These are phyloP conservation scores for Colletotrichum gloeosporioides DNA, from an alignment of 2,329 filamentous ascomycete genomes.

Conservation along the genomic window DNA sequence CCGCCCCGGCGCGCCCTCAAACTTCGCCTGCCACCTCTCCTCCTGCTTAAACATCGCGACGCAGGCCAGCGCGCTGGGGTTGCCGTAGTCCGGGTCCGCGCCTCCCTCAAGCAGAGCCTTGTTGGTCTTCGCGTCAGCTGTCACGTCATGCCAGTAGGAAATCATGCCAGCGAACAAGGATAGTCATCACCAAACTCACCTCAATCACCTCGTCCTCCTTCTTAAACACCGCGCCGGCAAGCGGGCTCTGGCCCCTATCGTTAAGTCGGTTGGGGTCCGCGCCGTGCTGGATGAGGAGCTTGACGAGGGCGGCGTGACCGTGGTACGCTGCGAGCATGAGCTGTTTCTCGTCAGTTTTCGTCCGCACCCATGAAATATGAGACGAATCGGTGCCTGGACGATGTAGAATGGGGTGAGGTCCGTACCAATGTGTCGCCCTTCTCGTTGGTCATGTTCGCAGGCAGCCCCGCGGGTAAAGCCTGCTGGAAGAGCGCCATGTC, in stretches of 20 bases:
- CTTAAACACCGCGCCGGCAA: slow-evolving; percentile 78
- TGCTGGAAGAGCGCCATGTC: slow-evolving; percentile 63
- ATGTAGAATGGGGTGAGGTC: not conserved
- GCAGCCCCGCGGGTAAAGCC: slow-evolving; percentile 69
- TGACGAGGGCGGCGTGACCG: slow-evolving; percentile 66
- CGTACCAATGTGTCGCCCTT: slow-evolving; percentile 74
- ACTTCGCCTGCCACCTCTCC: slow-evolving; percentile 53
- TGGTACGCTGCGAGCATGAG: slow-evolving; percentile 78
- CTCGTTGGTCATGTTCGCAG: slow-evolving; percentile 73
- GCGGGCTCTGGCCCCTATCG: slow-evolving; percentile 69
- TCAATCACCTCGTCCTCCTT: slow-evolving; percentile 69
- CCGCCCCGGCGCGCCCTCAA: slow-evolving; percentile 52
- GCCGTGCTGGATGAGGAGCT: slow-evolving; percentile 64
- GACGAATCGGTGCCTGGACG: too few relatives aligned
- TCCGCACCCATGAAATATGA: too few relatives aligned
- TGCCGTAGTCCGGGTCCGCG: slow-evolving; percentile 59
- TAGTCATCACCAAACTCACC: slow-evolving; percentile 33
- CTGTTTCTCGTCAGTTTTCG: slow-evolving; percentile 34
- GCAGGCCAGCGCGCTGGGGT: slow-evolving; percentile 54
- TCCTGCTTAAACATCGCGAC: slow-evolving; percentile 59
- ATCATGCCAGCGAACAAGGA: not conserved
- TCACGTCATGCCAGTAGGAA: not conserved
- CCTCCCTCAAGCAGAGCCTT: slow-evolving; percentile 55
- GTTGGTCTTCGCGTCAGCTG: not conserved
- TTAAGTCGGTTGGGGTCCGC: slow-evolving; percentile 74